Conservation (phyloP, 371 early-diverging fungal species). For the Nematocida minor region DNA sequence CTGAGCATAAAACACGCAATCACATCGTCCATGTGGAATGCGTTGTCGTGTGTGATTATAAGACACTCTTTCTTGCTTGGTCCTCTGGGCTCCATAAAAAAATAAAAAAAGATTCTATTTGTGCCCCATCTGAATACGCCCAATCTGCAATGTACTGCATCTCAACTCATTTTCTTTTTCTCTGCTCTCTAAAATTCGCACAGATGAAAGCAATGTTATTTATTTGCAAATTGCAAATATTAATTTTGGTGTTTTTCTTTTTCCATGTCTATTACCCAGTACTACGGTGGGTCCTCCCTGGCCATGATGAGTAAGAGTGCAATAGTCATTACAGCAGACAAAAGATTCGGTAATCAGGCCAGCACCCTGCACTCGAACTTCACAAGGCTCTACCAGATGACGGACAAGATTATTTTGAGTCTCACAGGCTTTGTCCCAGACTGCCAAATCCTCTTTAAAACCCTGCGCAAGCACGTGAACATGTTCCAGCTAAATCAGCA, state of each 20-base stretch:
- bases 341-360: constrained; percentile 74
- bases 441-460: constrained; percentile 77
- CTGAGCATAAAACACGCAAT: constrained; percentile 80
- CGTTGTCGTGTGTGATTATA: constrained; percentile 58
- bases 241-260: constrained; percentile 22
- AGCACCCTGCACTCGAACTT: constrained; percentile 85
- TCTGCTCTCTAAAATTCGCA: background rate
- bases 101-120: background rate
- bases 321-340: constrained; percentile 90
- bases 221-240: background rate
- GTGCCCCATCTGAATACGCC: too few species aligned
- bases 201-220: background rate
- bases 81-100: background rate
- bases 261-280: constrained; percentile 33
- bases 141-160: too few species aligned
- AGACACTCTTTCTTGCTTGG: background rate
- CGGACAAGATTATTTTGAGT: constrained; percentile 77
- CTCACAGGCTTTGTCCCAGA: constrained; percentile 91
- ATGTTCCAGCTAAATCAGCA: constrained; percentile 91
- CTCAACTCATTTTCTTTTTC: background rate
- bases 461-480: constrained; percentile 83
- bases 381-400: constrained; percentile 79
- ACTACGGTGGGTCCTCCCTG: constrained; percentile 72
- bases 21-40: constrained; percentile 75
- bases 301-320: constrained; percentile 96